These are phyloP conservation scores for Trichoderma pleuroti DNA, from an alignment of 2,329 filamentous ascomycete genomes.

Conservation along the genomic window DNA sequence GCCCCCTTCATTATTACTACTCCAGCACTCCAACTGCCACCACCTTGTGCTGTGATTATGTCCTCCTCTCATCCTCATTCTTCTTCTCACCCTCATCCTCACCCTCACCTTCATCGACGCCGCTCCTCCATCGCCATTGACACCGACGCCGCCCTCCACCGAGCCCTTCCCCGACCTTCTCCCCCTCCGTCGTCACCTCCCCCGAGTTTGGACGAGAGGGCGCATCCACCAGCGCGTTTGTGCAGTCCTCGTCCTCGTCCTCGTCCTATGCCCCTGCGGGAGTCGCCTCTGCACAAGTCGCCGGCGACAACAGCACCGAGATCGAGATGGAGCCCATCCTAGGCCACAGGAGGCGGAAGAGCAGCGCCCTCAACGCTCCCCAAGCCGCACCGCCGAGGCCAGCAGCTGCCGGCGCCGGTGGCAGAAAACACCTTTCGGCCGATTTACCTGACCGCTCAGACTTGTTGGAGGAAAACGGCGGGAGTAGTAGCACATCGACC, in stretches of 20 bases:
- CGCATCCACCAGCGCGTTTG: constrained; percentile 10
- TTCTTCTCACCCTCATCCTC: neutral
- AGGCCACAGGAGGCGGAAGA: constrained; percentile 54
- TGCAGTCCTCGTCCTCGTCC: neutral
- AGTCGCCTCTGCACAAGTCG: neutral
- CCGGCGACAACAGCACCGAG: constrained; percentile 31
- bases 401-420: constrained; percentile 6
- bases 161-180: constrained; percentile 10
- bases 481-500: constrained; percentile 26
- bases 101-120: neutral
- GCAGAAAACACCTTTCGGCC: constrained; percentile 23
- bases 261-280: constrained; percentile 1
- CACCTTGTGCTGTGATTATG: neutral
- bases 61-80: neutral
- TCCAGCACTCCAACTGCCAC: neutral
- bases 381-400: constrained; percentile 25
- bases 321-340: constrained; percentile 56
- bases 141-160: neutral
- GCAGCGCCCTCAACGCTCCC: constrained; percentile 42
- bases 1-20: constrained; percentile 12
- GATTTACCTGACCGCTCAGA: constrained; percentile 41
- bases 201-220: neutral
- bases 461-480: constrained; percentile 43
- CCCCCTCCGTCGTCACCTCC: constrained; percentile 2
- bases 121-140: constrained; percentile 12